Conservation (phyloP, 805 yeast species). For the Saccharomycopsis babjevae region DNA sequence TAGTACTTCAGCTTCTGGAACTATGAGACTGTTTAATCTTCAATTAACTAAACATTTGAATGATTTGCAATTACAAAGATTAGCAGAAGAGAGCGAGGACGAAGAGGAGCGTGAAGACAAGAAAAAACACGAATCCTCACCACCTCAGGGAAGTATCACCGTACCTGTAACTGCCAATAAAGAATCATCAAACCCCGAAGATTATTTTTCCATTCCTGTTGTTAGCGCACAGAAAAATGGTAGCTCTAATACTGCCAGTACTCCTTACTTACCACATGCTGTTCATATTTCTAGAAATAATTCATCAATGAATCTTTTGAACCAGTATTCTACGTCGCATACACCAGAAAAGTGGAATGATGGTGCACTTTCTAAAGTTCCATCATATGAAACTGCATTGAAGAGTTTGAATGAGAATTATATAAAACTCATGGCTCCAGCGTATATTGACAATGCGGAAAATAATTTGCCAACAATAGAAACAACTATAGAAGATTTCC, state of each 20-base stretch:
- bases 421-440: slow-evolving; percentile 42
- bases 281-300: slow-evolving; percentile 51
- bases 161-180: neutral
- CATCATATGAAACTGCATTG: slow-evolving; percentile 76
- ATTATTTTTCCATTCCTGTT: slow-evolving; percentile 27
- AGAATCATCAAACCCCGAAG: slow-evolving; percentile 15
- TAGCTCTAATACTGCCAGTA: slow-evolving; percentile 26
- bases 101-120: neutral
- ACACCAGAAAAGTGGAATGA: slow-evolving; percentile 31
- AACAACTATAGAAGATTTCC: neutral
- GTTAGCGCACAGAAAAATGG: slow-evolving; percentile 4
- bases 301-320: slow-evolving; percentile 32
- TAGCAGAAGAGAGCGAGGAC: slow-evolving; percentile 22
- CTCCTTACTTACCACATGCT: slow-evolving; percentile 42
- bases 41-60: slow-evolving; percentile 42
- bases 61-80: slow-evolving; percentile 40
- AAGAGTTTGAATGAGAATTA: slow-evolving; percentile 22
- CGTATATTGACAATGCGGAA: slow-evolving; percentile 31
- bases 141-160: neutral
- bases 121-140: neutral
- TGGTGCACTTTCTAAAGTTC: slow-evolving; percentile 54
- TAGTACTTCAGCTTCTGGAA: slow-evolving; percentile 2
- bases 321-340: slow-evolving; percentile 16
- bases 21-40: slow-evolving; percentile 12
- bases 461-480: neutral